phyloP scores from a whole-genome alignment of 192 early-diverging fungal genomes.

The Thamnidium elegans region DNA sequence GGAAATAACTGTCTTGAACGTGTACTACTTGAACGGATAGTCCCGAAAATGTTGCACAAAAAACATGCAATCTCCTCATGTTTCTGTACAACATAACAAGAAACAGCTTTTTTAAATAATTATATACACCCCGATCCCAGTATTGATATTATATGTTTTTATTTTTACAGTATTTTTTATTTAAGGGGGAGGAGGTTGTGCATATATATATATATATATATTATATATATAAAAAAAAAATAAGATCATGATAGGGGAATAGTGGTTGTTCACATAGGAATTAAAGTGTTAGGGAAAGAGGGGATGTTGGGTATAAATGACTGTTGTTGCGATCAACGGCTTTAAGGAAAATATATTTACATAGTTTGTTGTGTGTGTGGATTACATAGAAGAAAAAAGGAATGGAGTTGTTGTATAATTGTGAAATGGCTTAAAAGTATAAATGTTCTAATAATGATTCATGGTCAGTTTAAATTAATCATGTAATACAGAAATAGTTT shows the following conservation, averaged over 20 bases:
- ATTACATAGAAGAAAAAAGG: too few species aligned
- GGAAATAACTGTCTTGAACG: too few species aligned
- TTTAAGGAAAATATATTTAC: too few species aligned
- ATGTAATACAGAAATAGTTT: too few species aligned
- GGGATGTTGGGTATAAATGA: neutral
- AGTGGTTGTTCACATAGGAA: neutral
- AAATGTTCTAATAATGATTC: too few species aligned
- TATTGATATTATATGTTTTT: neutral
- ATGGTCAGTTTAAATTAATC: too few species aligned
- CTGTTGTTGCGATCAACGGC: neutral
- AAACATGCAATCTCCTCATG: conserved; percentile 1
- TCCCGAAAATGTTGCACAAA: neutral
- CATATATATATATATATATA: neutral
- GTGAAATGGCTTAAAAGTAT: too few species aligned
- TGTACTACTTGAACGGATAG: too few species aligned
- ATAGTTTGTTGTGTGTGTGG: too few species aligned
- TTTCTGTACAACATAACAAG: neutral
- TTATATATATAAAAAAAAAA: neutral
- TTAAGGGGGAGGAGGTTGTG: too few species aligned
- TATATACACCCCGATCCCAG: neutral
- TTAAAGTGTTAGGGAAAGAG: neutral
- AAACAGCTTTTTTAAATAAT: neutral
- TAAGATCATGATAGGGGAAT: neutral
- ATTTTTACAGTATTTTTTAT: neutral
- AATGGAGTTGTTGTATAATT: too few species aligned